Evolutionary conservation across 2,329 filamentous ascomycete genomes (phyloP).

Genomic region (Colletotrichum navitas): DNA sequence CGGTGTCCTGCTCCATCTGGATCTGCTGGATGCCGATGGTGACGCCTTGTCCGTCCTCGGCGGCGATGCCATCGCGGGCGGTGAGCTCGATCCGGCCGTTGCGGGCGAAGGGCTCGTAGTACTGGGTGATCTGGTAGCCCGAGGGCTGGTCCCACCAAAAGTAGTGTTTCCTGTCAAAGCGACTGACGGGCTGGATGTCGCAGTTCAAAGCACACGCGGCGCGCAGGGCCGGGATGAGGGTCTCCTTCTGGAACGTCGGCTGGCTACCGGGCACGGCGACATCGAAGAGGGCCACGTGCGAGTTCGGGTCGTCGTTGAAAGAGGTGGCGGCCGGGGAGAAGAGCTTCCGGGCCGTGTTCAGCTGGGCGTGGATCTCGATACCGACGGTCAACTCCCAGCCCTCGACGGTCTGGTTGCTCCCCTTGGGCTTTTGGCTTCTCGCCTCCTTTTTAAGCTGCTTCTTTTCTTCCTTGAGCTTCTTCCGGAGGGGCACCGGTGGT

Average conservation of each 20-base stretch:
- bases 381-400: slow-evolving; percentile 96
- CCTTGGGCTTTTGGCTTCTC: slow-evolving; percentile 61
- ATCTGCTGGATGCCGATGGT: slow-evolving; percentile 89
- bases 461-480: slow-evolving; percentile 78
- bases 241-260: slow-evolving; percentile 85
- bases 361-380: slow-evolving; percentile 96
- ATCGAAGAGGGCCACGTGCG: slow-evolving; percentile 91
- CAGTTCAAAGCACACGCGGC: slow-evolving; percentile 89
- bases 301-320: slow-evolving; percentile 79
- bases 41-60: slow-evolving; percentile 77
- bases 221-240: slow-evolving; percentile 88
- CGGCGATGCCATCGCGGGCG: slow-evolving; percentile 82
- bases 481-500: slow-evolving; percentile 69
- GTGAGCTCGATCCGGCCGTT: slow-evolving; percentile 80
- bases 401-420: slow-evolving; percentile 64
- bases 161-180: slow-evolving; percentile 97
- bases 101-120: slow-evolving; percentile 80
- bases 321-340: slow-evolving; percentile 81
- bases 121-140: slow-evolving; percentile 98
- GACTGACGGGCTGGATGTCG: slow-evolving; percentile 79
- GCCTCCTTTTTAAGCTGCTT: slow-evolving; percentile 78
- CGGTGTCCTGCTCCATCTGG: slow-evolving; percentile 98
- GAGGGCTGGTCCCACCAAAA: slow-evolving; percentile 98
- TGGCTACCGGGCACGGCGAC: slow-evolving; percentile 90
- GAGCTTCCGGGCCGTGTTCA: slow-evolving; percentile 89